Evolutionary conservation across 2,329 filamentous ascomycete species (phyloP).

Genomic region (Cadophora luteo-olivacea): DNA sequence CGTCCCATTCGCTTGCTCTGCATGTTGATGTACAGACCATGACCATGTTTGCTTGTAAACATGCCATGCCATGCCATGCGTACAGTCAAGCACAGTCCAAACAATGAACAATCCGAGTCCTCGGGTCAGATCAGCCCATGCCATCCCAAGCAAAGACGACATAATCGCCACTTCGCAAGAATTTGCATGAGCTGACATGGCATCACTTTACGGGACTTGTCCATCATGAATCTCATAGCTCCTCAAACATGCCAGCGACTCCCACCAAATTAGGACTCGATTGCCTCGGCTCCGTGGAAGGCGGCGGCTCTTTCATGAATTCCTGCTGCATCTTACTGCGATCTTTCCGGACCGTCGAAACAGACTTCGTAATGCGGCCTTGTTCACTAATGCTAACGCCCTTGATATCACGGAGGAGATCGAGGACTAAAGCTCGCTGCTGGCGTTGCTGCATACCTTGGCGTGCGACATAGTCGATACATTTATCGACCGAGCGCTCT

Average conservation of each 20-base stretch:
- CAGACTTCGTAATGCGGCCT: constrained; percentile 75
- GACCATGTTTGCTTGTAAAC: constrained; percentile 1
- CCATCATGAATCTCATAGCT: constrained; percentile 11
- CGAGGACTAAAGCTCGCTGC: constrained; percentile 81
- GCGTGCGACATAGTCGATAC: constrained; percentile 65
- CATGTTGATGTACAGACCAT: not conserved
- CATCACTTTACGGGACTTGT: not conserved
- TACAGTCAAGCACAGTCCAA: not conserved
- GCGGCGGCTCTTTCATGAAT: constrained; percentile 62
- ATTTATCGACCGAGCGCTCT: constrained; percentile 68
- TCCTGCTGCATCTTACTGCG: constrained; percentile 69
- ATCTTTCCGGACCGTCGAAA: constrained; percentile 50
- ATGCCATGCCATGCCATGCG: not conserved
- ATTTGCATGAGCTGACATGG: not conserved
- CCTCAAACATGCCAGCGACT: constrained; percentile 43
- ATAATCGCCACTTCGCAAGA: not conserved
- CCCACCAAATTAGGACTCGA: constrained; percentile 42
- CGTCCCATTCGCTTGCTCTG: not conserved
- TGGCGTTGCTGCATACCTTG: constrained; percentile 70
- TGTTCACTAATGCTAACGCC: constrained; percentile 93
- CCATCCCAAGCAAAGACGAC: not conserved
- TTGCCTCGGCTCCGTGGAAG: constrained; percentile 23
- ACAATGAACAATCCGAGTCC: not conserved
- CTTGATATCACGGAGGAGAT: constrained; percentile 84
- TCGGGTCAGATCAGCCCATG: not conserved